Base-by-base conservation (phyloP, 2,329 filamentous ascomycete species). In the Aotearoamyces nothofagi region DNA sequence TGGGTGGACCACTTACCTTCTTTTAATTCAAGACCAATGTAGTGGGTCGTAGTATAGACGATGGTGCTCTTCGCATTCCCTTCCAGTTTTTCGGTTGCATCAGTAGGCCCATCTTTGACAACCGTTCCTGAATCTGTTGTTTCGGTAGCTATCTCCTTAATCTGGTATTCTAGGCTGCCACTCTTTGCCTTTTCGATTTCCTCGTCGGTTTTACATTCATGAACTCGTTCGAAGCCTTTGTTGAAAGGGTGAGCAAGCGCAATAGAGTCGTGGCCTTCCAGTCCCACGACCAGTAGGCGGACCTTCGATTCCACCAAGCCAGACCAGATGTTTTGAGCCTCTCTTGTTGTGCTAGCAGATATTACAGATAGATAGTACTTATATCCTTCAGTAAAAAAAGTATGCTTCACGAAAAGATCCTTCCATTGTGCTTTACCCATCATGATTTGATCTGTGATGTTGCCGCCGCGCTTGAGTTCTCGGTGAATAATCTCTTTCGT, bases 361-460 rank as follows among this genome's bases (percentile, higher is more conserved):
- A 86, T 78, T 32, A 98, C 77, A 29, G 78, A 82, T 30, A 98
- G 71, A 51, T 96, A 98, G 52, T 96, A 94, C 52, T 92, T 93
- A 61, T 92, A 93, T 39, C 79, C 84, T 22, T 72, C 55, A 0
- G 86, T 92, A 56, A 98, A 98, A 54, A 98, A 98, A 0, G 75
- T 80, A 53, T 96, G 87, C 44, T 84, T 84, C 25, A 68, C 62
- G 50, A 98, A 96, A 1, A 98, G 60, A 36, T 87, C 81, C 43
- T 78, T 81, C 90, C 90, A 98, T 10, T 66, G 68, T 35, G 67
- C 65, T 44, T 78, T 79, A 32, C 79, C 81, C 17, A 66, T 51
- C 55, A 87, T 78, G 36, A 98, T 92, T 41, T 73, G 70, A 37
- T 80, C 74, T 7, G 83, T 73, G 31, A 94, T 77, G 29, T 80